phyloP scores from a whole-genome alignment of 1,284 basidiomycete species.

The Ceratorhiza oryzae-sativae region DNA sequence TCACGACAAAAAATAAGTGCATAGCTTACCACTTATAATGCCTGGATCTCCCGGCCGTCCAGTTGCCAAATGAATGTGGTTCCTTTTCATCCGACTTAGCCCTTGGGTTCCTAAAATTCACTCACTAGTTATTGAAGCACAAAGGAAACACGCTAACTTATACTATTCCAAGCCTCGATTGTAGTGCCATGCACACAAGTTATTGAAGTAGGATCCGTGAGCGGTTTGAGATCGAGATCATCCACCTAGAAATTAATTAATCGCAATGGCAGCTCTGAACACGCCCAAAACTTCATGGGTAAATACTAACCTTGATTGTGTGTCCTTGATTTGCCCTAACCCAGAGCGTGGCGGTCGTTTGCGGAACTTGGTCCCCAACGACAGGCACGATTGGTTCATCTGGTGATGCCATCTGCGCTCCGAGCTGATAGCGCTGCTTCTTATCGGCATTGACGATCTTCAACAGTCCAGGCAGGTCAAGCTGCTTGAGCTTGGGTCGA shows the following conservation, averaged over 20 bases:
- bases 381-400: constrained; percentile 39
- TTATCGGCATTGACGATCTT: constrained; percentile 75
- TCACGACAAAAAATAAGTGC: background rate
- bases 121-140: constrained; percentile 14
- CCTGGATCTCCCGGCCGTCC: constrained; percentile 60
- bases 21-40: constrained; percentile 72
- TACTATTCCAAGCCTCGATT: constrained; percentile 69
- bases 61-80: constrained; percentile 89
- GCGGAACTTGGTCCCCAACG: constrained; percentile 43
- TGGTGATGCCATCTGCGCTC: constrained; percentile 60
- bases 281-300: background rate
- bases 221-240: constrained; percentile 70
- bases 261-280: no score
- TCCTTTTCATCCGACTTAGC: constrained; percentile 83
- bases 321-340: constrained; percentile 96
- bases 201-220: constrained; percentile 67
- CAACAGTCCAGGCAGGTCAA: constrained; percentile 67
- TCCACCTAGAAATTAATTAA: no score
- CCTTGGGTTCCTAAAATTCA: constrained; percentile 66
- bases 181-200: constrained; percentile 82
- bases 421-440: constrained; percentile 79
- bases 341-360: constrained; percentile 65
- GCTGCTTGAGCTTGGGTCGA: constrained; percentile 59
- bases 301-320: constrained; percentile 68
- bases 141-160: constrained; percentile 58